Percentiles rank a stretch among this genome's conserved stretches.
Conservation (phyloP, 139 green algal genomes). For the Volvox reticuliferus region DNA sequence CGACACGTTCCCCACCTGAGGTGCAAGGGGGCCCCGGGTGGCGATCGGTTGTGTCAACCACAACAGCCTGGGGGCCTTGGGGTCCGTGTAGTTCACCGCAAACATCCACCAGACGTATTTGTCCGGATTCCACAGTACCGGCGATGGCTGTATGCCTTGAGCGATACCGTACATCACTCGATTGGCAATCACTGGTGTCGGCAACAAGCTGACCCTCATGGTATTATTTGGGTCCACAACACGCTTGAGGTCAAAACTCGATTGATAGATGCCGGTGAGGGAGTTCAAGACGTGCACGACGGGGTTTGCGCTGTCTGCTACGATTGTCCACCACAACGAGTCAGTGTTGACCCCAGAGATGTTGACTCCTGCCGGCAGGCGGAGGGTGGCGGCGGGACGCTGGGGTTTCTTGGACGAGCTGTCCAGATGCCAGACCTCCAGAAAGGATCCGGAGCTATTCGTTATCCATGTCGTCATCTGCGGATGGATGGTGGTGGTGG, state of each 20-base stretch:
- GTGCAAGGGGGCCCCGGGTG: neutral
- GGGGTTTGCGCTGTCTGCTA: neutral
- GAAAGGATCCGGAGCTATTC: neutral
- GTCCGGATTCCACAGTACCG: constrained; percentile 13
- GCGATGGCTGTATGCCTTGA: neutral
- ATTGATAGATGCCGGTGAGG: neutral
- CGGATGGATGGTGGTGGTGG: too few species aligned
- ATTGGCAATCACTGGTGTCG: neutral
- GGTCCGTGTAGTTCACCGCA: neutral
- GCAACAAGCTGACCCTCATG: neutral
- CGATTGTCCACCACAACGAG: neutral
- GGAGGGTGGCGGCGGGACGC: neutral
- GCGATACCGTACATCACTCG: constrained; percentile 17
- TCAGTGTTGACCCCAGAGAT: neutral
- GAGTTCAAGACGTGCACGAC: neutral
- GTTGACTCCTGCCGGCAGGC: neutral
- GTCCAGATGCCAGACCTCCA: constrained; percentile 13
- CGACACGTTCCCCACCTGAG: neutral
- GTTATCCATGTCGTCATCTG: constrained; percentile 18
- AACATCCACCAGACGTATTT: constrained; percentile 33
- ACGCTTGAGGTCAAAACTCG: neutral
- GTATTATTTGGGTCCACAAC: neutral
- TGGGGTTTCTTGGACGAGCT: neutral
- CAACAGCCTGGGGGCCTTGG: neutral
- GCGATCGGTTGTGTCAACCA: neutral